Percentiles rank a stretch among this genome's conserved stretches.
Conservation (phyloP, 441 rosid species). For the Isatis lusitanica region DNA sequence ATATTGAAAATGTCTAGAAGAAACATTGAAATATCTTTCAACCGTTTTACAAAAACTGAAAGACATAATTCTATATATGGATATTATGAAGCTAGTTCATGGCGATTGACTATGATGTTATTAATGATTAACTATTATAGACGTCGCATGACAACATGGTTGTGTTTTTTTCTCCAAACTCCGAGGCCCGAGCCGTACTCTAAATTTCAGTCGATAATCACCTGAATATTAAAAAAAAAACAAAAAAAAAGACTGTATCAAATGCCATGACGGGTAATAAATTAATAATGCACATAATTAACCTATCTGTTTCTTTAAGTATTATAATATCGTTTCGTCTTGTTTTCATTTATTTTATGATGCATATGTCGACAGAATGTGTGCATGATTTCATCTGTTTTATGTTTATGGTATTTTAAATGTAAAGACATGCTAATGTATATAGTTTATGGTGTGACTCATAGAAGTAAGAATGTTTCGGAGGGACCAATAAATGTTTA, state of each 20-base stretch:
- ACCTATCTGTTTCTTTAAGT: background rate
- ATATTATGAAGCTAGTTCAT: background rate
- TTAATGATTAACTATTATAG: background rate
- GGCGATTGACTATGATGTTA: background rate
- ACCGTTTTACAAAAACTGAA: background rate
- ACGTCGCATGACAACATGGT: background rate
- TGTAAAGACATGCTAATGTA: background rate
- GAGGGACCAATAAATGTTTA: background rate
- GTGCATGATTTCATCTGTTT: background rate
- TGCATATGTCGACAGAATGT: too few relatives aligned
- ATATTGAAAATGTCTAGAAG: background rate
- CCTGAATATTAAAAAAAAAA: background rate
- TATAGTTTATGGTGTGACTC: background rate
- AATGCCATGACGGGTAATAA: too few relatives aligned
- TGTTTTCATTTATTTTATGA: background rate
- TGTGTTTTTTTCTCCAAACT: background rate
- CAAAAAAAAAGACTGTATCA: too few relatives aligned
- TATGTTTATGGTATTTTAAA: background rate
- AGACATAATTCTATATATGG: background rate
- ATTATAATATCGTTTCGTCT: background rate
- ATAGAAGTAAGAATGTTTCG: background rate
- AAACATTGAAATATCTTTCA: background rate
- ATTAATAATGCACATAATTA: background rate
- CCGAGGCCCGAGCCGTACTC: background rate
- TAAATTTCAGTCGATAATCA: background rate